These are phyloP conservation scores for Musa schizocarpa DNA, from an alignment of 176 grass and related monocot genomes.

Conservation along the genomic window DNA sequence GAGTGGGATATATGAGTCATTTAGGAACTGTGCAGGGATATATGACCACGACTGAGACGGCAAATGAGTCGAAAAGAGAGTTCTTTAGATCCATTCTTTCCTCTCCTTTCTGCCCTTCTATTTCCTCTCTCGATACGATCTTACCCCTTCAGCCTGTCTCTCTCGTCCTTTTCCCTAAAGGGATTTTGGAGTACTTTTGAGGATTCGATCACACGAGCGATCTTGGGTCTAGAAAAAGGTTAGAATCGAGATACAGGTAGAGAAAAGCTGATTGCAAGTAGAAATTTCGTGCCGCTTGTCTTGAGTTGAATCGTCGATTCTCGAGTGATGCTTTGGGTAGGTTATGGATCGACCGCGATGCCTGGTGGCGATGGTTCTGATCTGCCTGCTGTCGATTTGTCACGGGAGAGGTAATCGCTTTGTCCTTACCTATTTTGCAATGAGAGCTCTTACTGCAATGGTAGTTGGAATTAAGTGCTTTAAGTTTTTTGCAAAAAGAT, in stretches of 20 bases:
- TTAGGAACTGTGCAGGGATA: too few species aligned
- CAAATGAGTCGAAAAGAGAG: too few species aligned
- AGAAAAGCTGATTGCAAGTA: not conserved
- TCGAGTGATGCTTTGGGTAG: not conserved
- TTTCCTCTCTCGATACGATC: too few species aligned
- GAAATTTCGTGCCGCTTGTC: too few species aligned
- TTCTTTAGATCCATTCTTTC: too few species aligned
- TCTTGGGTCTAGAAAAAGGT: not conserved
- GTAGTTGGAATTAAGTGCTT: not conserved
- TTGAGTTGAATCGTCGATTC: too few species aligned
- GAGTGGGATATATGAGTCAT: too few species aligned
- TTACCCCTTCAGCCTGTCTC: too few species aligned
- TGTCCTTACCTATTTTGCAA: not conserved
- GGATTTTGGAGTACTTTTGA: not conserved
- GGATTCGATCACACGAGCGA: not conserved
- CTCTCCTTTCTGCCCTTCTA: too few species aligned
- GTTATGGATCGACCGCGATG: slow-evolving; percentile 33
- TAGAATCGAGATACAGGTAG: not conserved
- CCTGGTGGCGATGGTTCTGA: slow-evolving; percentile 30
- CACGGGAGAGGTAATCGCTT: slow-evolving; percentile 41
- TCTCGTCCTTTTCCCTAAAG: not conserved
- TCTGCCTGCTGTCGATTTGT: slow-evolving; percentile 36
- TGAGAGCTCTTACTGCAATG: not conserved
- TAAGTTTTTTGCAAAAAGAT: not conserved
- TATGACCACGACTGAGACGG: too few species aligned